phyloP scores from a whole-genome alignment of 2,329 filamentous ascomycete genomes.

The Gliomastix tumulicola region DNA sequence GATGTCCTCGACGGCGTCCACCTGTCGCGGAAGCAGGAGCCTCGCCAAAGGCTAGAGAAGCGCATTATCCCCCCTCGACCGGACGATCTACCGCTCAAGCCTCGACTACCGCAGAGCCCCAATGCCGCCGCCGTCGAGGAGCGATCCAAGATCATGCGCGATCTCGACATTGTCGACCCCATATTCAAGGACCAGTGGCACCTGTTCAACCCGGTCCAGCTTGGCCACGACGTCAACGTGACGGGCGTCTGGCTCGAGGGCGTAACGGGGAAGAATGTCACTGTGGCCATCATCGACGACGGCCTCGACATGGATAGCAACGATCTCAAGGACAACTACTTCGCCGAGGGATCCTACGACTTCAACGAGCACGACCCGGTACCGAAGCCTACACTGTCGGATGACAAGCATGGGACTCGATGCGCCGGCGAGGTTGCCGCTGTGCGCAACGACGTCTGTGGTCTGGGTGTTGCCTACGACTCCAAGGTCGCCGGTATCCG shows the following conservation, averaged over 20 bases:
- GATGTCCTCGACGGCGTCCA: slow-evolving; percentile 68
- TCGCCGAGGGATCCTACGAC: slow-evolving; percentile 85
- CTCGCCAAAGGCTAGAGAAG: slow-evolving; percentile 46
- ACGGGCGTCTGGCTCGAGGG: slow-evolving; percentile 87
- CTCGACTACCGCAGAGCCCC: slow-evolving; percentile 5
- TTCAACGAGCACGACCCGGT: slow-evolving; percentile 82
- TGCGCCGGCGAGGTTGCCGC: slow-evolving; percentile 93
- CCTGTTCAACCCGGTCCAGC: slow-evolving; percentile 72
- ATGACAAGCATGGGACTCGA: slow-evolving; percentile 87
- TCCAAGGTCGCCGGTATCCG: slow-evolving; percentile 85
- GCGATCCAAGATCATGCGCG: slow-evolving; percentile 53
- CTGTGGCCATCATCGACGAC: slow-evolving; percentile 92
- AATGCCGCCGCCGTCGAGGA: slow-evolving; percentile 40
- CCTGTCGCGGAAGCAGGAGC: slow-evolving; percentile 68
- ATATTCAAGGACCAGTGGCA: slow-evolving; percentile 97
- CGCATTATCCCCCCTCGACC: slow-evolving; percentile 35
- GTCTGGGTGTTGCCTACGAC: slow-evolving; percentile 92
- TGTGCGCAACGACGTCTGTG: slow-evolving; percentile 86
- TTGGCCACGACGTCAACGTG: slow-evolving; percentile 93
- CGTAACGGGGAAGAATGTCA: slow-evolving; percentile 81
- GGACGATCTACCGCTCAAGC: slow-evolving; percentile 10
- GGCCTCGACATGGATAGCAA: slow-evolving; percentile 93
- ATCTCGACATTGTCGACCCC: slow-evolving; percentile 75
- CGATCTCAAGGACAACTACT: slow-evolving; percentile 91
- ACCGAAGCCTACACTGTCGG: slow-evolving; percentile 72